Evolutionary conservation across 176 grass and related monocot genomes (phyloP), one percentile per base, ranked within the genome.

Genomic region (Coix lacrymajobi): DNA sequence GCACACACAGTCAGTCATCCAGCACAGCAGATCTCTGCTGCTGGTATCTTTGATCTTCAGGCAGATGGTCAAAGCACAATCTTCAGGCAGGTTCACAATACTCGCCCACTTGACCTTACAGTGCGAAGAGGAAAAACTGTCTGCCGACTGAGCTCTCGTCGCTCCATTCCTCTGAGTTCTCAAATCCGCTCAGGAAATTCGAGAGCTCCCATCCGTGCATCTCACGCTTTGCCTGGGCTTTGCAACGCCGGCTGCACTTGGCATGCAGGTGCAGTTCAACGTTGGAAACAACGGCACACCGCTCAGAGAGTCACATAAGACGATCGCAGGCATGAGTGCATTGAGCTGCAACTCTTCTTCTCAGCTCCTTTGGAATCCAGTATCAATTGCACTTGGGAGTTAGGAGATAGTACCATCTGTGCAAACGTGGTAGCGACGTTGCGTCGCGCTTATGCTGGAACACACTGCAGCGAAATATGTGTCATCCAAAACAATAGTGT

Each of bases 21-120:
- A 62, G 3, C 33, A 39, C 79, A 7, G 45, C 79, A 81, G 68
- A 69, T 81, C 65, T 40, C 15, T 51, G 17, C 24, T 49, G 17
- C 16, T 39, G 26, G 33, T 20, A 70, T 81, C 79, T 81, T 81
- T 54, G 5, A 52, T 81, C 65, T 28, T 69, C 64, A 70, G 65
- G 79, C 79, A 81, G 79, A 40, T 57, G 79, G 65, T 81, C 79
- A 81, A 81, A 40, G 65, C 78, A 28, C 34, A 52, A 69, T 69
- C 64, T 69, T 11, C 0, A 25, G 64, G 28, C 2, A 17, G 66
- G 30, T 38, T 80, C 48, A 69, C 32, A 69, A 69, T 81, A 36
- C 17, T 56, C 19, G 45, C 46, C 72, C 72, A 75, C 72, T 57
- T 57, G 28, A 36, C n/a, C 32, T 76, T 25, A 12, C 31, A 25